Conservation (phyloP, 495 filamentous ascomycete genomes). For the Opeltia flavorubescens region DNA sequence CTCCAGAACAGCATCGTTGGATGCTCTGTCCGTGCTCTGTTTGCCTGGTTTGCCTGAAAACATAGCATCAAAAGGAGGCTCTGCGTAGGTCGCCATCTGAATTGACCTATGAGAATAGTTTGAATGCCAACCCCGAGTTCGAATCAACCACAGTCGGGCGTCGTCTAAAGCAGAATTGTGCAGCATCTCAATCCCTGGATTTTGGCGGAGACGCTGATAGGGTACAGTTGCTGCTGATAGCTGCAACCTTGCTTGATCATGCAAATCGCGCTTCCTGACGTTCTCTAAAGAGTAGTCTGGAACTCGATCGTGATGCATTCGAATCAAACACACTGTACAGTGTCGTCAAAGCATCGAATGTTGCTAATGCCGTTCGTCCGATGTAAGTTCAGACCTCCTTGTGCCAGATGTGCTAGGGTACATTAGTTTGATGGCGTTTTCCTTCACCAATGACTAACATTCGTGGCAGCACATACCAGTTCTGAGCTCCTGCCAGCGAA, state of each 20-base stretch:
- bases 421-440: too few species aligned
- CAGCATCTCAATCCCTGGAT: neutral
- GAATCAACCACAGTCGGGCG: neutral
- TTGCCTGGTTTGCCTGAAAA: conserved; percentile 2
- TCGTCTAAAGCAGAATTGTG: neutral
- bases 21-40: neutral
- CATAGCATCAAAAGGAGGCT: neutral
- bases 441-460: too few species aligned
- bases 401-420: too few species aligned
- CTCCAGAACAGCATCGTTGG: neutral
- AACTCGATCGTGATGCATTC: neutral
- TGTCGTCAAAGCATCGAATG: too few species aligned
- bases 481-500: too few species aligned
- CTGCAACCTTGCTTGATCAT: neutral
- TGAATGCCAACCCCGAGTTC: neutral
- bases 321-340: too few species aligned
- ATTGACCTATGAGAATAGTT: neutral
- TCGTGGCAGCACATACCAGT: too few species aligned
- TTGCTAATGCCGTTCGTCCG: too few species aligned
- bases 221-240: neutral
- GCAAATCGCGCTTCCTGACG: neutral
- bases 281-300: neutral
- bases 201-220: neutral
- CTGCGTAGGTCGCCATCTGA: neutral
- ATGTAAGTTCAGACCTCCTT: too few species aligned